phyloP scores from a whole-genome alignment of 2,329 filamentous ascomycete genomes.

The Paracorniculantispora psalliotae region DNA sequence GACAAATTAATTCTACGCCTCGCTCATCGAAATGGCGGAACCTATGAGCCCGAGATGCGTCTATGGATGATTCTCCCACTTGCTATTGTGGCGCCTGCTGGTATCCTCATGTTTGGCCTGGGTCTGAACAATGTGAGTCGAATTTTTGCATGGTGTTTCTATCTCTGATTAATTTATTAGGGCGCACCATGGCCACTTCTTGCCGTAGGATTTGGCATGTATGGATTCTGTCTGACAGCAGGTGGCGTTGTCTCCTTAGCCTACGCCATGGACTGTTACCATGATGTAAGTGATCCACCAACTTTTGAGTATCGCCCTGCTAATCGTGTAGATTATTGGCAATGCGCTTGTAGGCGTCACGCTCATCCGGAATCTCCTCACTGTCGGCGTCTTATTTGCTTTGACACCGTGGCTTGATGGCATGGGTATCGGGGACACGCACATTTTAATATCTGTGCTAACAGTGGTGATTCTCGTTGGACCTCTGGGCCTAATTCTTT shows the following conservation, averaged over 20 bases:
- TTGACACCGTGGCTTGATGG: conserved; percentile 20
- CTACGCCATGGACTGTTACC: conserved; percentile 31
- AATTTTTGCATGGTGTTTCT: background rate
- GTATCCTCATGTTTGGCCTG: conserved; percentile 32
- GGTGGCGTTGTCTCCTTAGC: conserved; percentile 30
- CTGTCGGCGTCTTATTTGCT: conserved; percentile 19
- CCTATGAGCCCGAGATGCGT: conserved; percentile 40
- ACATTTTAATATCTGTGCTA: conserved; percentile 14
- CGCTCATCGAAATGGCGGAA: conserved; percentile 31
- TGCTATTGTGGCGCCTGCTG: conserved; percentile 25
- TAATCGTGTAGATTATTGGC: conserved; percentile 20
- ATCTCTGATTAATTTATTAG: conserved; percentile 14
- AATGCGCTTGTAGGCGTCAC: conserved; percentile 22
- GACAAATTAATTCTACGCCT: conserved; percentile 34
- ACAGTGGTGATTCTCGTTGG: conserved; percentile 12
- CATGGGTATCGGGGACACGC: conserved; percentile 20
- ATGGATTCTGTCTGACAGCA: conserved; percentile 32
- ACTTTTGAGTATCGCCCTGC: background rate
- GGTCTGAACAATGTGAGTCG: conserved; percentile 27
- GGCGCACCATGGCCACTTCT: conserved; percentile 35
- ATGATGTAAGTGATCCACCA: conserved; percentile 24
- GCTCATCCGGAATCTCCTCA: conserved; percentile 21
- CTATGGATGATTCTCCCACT: conserved; percentile 26
- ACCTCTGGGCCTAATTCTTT: conserved; percentile 12
- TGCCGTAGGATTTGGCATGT: conserved; percentile 30